phyloP scores from a whole-genome alignment of 192 early-diverging fungal genomes.

The Gryganskiella cystojenkinii region DNA sequence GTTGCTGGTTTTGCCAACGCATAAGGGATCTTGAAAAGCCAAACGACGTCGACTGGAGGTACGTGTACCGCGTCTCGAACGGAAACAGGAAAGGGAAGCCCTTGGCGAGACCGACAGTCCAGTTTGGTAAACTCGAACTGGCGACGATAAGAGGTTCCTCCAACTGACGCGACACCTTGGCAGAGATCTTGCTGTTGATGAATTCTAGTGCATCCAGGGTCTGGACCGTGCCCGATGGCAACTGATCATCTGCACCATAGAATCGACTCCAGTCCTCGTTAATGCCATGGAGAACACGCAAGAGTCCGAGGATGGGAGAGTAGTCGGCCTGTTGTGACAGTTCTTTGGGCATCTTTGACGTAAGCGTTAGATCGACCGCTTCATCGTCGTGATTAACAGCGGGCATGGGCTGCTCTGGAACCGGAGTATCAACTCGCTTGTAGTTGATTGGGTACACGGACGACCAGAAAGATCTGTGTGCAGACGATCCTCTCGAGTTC shows the following conservation, averaged over 20 bases:
- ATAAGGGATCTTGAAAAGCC: slow-evolving; percentile 85
- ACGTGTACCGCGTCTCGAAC: slow-evolving; percentile 82
- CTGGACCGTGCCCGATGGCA: slow-evolving; percentile 16
- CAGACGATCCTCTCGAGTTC: slow-evolving; percentile 9
- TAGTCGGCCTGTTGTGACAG: slow-evolving; percentile 34
- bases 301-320: slow-evolving; percentile 47
- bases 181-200: slow-evolving; percentile 82
- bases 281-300: slow-evolving; percentile 53
- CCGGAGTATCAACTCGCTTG: slow-evolving; percentile 57
- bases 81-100: slow-evolving; percentile 84
- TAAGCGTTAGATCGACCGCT: slow-evolving; percentile 15
- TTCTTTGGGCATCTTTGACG: slow-evolving; percentile 33
- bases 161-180: slow-evolving; percentile 88
- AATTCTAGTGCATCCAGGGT: slow-evolving; percentile 61
- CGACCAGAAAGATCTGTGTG: slow-evolving; percentile 65
- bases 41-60: slow-evolving; percentile 86
- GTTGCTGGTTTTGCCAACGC: slow-evolving; percentile 63
- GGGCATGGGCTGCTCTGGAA: slow-evolving; percentile 23
- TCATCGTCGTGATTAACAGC: not conserved
- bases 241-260: slow-evolving; percentile 27
- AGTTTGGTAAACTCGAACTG: slow-evolving; percentile 79
- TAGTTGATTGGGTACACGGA: slow-evolving; percentile 68
- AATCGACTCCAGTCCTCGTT: slow-evolving; percentile 52
- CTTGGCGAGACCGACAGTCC: slow-evolving; percentile 73
- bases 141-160: slow-evolving; percentile 92